Evolutionary conservation across 2,329 filamentous ascomycete genomes (phyloP), one percentile per base, ranked within the genome.

Genomic region (Aplosporella prunicola): DNA sequence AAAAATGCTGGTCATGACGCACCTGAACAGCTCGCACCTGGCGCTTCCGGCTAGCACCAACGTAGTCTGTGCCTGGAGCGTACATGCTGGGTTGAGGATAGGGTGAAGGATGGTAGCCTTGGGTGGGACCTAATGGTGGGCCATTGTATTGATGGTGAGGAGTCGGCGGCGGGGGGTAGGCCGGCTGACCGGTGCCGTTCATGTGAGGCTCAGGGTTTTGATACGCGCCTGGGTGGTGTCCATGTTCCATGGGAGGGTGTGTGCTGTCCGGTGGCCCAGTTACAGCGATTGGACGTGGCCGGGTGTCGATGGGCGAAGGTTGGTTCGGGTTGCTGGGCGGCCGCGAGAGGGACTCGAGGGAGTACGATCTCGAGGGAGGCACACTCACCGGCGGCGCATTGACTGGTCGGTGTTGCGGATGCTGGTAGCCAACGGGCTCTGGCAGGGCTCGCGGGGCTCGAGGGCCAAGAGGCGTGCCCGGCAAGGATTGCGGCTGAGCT

Each of bases 221-320:
- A 28, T 53, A 47, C 55, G 57, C 58, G 36, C 48, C 47, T 41
- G 45, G 48, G 32, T 52, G 52, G 32, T 51, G 55, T 27, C 47
- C 53, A 53, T 55, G 51, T 47, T 60, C 57, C 57, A 60, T 60
- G 40, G 42, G 39, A 39, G 44, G 48, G 40, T 54, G 53, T 33
- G 47, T 34, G 15, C 41, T 37, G 17, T 56, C 53, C 9, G 35
- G 28, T 14, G 33, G 34, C 14, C 36, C 36, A 22, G 36, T 32
- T 29, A 18, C 36, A 23, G 36, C 34, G 26, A 36, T 25, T 28
- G 26, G 38, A 28, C 32, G 38, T 10, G 38, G 38, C 11, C 38
- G 38, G 8, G 31, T 29, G 32, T 40, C 38, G 26, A 40, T 40
- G 31, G 38, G 38, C 32, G 47, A 36, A 13, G 38, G 45, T 15